These are phyloP conservation scores for Hypericum perforatum DNA, from an alignment of 345 rosid species.

Conservation along the genomic window DNA sequence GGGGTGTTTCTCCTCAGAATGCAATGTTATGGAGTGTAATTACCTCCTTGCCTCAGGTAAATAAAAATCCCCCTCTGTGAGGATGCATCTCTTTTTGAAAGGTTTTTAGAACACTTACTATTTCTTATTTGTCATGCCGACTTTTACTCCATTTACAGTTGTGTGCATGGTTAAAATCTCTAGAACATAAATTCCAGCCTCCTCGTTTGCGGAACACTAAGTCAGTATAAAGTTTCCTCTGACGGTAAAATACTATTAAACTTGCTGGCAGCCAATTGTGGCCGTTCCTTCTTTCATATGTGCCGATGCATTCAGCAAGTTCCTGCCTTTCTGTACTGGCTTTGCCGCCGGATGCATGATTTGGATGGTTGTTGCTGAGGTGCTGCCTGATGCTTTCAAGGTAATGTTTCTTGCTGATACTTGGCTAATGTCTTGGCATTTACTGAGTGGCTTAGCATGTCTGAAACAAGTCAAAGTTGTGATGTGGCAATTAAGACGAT, in stretches of 20 bases:
- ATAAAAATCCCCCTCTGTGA: not conserved
- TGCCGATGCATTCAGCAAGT: slow-evolving; percentile 89
- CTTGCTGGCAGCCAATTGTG: slow-evolving; percentile 64
- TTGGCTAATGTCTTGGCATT: not conserved
- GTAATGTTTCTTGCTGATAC: slow-evolving; percentile 23
- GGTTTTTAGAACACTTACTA: too few species aligned
- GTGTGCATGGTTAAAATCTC: too few species aligned
- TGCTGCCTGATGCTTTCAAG: slow-evolving; percentile 98
- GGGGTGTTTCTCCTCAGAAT: slow-evolving; percentile 98
- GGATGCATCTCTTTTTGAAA: not conserved
- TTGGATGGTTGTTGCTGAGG: slow-evolving; percentile 99
- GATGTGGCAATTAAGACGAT: too few species aligned
- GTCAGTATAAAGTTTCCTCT: slow-evolving; percentile 1
- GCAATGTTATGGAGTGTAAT: slow-evolving; percentile 99
- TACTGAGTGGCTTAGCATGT: too few species aligned
- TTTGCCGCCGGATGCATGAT: slow-evolving; percentile 99
- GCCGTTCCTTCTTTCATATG: slow-evolving; percentile 98
- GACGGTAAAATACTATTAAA: not conserved
- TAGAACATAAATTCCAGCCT: too few species aligned
- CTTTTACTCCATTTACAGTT: too few species aligned
- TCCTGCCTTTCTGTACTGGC: slow-evolving; percentile 97
- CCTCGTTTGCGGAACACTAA: not conserved
- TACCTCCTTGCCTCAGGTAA: slow-evolving; percentile 97
- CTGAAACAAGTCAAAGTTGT: too few species aligned
- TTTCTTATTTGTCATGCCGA: too few species aligned